phyloP scores from a whole-genome alignment of 164 flowering plant genomes.

The Annona cherimola region DNA sequence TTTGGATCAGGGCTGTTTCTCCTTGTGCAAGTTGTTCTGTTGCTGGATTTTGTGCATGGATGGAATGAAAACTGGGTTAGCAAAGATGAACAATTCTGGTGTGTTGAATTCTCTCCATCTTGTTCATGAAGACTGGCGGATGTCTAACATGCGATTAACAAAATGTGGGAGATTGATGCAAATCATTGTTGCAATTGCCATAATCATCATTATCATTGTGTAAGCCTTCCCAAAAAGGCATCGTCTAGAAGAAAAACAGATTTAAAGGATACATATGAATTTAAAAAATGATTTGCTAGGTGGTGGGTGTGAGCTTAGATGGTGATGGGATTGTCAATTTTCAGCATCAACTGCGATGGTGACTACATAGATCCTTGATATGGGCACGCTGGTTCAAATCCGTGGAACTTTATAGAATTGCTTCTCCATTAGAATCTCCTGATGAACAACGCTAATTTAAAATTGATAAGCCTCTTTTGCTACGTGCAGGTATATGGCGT shows the following conservation, averaged over 20 bases:
- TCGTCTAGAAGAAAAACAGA: no score
- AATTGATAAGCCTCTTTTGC: neutral
- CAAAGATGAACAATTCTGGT: constrained; percentile 97
- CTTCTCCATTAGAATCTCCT: neutral
- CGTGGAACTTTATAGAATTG: neutral
- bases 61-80: constrained; percentile 98
- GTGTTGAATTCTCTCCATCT: constrained; percentile 17
- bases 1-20: constrained; percentile 96
- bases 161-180: no score
- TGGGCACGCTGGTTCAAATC: neutral
- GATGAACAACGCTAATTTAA: neutral
- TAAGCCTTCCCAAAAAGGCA: no score
- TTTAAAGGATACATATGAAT: no score
- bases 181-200: no score
- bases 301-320: no score
- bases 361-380: neutral
- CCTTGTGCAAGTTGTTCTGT: constrained; percentile 96
- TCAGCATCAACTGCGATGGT: no score
- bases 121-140: neutral
- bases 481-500: constrained; percentile 70
- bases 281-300: no score
- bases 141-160: no score
- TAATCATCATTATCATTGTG: no score
- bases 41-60: constrained; percentile 92
- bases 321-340: no score